A percentile compares a stretch with the other conserved stretches of the same genome.
These are phyloP conservation scores for Leucocoprinus birnbaumii DNA, from an alignment of 768 basidiomycete species.

Conservation along the genomic window DNA sequence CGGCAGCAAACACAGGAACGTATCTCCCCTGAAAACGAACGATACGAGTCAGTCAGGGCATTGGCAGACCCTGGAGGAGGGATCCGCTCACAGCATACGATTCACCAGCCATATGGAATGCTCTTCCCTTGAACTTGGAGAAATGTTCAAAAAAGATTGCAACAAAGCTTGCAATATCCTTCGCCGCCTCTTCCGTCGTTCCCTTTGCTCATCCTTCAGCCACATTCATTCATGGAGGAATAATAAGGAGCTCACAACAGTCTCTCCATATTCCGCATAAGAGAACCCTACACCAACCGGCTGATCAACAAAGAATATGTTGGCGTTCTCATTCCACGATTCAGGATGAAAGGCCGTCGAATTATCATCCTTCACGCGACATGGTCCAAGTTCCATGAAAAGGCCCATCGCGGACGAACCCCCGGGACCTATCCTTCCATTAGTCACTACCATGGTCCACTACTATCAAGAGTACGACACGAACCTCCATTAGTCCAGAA, in stretches of 20 bases:
- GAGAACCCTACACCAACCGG: constrained; percentile 62
- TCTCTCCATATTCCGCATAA: constrained; percentile 62
- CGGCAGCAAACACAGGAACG: constrained; percentile 71
- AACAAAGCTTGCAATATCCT: constrained; percentile 70
- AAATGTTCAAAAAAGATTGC: constrained; percentile 76
- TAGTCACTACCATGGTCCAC: neutral
- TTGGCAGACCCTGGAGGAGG: neutral
- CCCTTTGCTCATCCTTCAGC: constrained; percentile 28
- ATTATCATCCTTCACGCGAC: constrained; percentile 51
- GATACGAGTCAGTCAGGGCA: too few relatives aligned
- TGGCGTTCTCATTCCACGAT: constrained; percentile 68
- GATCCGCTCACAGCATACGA: constrained; percentile 62
- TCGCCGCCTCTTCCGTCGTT: constrained; percentile 64
- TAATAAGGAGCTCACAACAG: constrained; percentile 36
- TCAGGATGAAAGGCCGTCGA: constrained; percentile 53
- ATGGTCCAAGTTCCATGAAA: constrained; percentile 77
- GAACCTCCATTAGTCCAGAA: constrained; percentile 13
- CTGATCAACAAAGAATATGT: constrained; percentile 62
- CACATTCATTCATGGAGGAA: neutral
- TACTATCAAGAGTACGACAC: neutral
- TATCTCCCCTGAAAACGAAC: constrained; percentile 52
- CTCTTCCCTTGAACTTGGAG: constrained; percentile 61
- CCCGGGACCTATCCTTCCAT: constrained; percentile 29
- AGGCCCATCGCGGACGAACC: constrained; percentile 52
- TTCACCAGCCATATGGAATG: constrained; percentile 69